Evolutionary conservation across 805 yeast species (phyloP).

Genomic region (Saturnispora gosingensis): DNA sequence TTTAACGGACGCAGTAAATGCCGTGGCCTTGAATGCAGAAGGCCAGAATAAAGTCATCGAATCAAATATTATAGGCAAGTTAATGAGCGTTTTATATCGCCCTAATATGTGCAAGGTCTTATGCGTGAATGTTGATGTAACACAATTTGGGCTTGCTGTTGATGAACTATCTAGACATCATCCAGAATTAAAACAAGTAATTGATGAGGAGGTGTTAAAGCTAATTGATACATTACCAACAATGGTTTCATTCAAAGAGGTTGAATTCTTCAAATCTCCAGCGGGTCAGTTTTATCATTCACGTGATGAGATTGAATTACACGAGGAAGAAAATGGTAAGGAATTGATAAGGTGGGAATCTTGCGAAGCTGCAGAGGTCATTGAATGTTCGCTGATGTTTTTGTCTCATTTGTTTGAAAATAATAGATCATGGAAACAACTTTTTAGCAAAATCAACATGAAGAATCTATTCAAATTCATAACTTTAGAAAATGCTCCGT

Average conservation of each 20-base stretch:
- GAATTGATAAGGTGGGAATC: slow-evolving; percentile 47
- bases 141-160: slow-evolving; percentile 53
- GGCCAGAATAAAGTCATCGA: slow-evolving; percentile 54
- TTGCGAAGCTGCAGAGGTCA: slow-evolving; percentile 34
- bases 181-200: slow-evolving; percentile 55
- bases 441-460: slow-evolving; percentile 30
- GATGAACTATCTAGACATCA: slow-evolving; percentile 82
- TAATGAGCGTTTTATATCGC: slow-evolving; percentile 42
- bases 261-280: slow-evolving; percentile 36
- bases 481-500: slow-evolving; percentile 46
- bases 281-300: slow-evolving; percentile 32
- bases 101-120: slow-evolving; percentile 44
- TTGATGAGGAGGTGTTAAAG: slow-evolving; percentile 38
- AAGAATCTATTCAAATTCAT: slow-evolving; percentile 41
- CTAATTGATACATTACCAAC: slow-evolving; percentile 39
- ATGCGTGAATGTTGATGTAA: slow-evolving; percentile 42
- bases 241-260: slow-evolving; percentile 30
- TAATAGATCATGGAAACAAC: slow-evolving; percentile 38
- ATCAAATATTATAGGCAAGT: slow-evolving; percentile 30
- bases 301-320: slow-evolving; percentile 32
- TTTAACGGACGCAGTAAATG: slow-evolving; percentile 71
- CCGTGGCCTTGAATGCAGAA: slow-evolving; percentile 65
- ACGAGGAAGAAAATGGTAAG: slow-evolving; percentile 32
- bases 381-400: slow-evolving; percentile 44
- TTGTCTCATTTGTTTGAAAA: slow-evolving; percentile 45